These are phyloP conservation scores for Galerina marginata DNA, from an alignment of 768 basidiomycete species.

Conservation along the genomic window DNA sequence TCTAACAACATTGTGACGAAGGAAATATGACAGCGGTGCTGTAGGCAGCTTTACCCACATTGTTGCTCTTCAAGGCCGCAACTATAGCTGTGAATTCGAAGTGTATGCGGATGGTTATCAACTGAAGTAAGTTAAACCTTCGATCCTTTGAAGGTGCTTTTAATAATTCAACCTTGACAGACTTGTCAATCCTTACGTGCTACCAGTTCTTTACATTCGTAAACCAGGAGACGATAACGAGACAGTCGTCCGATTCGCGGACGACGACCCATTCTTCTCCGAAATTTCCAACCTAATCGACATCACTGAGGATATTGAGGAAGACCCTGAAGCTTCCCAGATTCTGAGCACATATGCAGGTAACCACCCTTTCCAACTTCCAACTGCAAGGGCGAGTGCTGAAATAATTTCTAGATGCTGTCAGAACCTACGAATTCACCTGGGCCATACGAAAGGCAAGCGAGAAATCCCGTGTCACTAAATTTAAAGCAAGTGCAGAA, in stretches of 20 bases:
- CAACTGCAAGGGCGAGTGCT: background rate
- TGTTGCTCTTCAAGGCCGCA: conserved; percentile 87
- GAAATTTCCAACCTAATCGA: conserved; percentile 91
- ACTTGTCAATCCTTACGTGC: conserved; percentile 92
- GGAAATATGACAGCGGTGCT: conserved; percentile 96
- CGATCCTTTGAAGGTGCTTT: background rate
- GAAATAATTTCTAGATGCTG: conserved; percentile 63
- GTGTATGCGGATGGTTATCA: conserved; percentile 93
- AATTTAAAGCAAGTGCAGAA: conserved; percentile 38
- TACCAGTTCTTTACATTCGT: conserved; percentile 87
- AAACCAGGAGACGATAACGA: conserved; percentile 82
- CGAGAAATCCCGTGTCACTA: conserved; percentile 64
- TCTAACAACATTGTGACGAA: conserved; percentile 29
- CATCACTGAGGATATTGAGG: conserved; percentile 87
- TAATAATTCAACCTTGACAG: conserved; percentile 38
- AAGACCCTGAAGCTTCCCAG: conserved; percentile 77
- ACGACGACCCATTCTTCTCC: conserved; percentile 94
- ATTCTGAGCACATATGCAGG: conserved; percentile 90
- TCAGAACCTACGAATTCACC: conserved; percentile 87
- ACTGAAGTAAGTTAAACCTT: conserved; percentile 60
- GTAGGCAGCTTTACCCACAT: conserved; percentile 92
- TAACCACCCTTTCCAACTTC: conserved; percentile 30
- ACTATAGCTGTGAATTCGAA: conserved; percentile 95
- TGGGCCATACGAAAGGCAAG: conserved; percentile 90
- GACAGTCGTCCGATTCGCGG: conserved; percentile 70